Percentiles rank a stretch among this genome's conserved stretches.
Conservation (phyloP, 208 protist genomes). For the Naegleria fowleri region DNA sequence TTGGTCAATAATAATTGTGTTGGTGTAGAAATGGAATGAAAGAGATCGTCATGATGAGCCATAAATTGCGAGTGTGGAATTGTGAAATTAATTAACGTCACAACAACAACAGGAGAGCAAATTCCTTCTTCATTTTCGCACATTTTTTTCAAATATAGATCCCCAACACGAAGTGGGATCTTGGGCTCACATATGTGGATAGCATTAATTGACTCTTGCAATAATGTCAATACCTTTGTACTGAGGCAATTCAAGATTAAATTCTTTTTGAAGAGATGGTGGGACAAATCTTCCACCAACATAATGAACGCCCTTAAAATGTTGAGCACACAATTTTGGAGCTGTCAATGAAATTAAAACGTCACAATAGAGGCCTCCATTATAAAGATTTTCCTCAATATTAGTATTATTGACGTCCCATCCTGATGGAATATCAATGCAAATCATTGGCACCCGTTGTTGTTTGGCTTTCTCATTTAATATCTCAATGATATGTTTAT, state of each 20-base stretch:
- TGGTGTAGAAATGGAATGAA: too few relatives aligned
- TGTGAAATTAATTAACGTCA: too few relatives aligned
- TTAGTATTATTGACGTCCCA: constrained; percentile 5
- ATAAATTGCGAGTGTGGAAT: too few relatives aligned
- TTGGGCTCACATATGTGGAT: too few relatives aligned
- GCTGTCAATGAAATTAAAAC: not conserved
- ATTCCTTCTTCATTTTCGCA: too few relatives aligned
- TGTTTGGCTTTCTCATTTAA: not conserved
- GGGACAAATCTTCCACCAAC: constrained; percentile 20
- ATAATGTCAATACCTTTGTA: not conserved
- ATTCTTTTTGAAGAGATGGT: not conserved
- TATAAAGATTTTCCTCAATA: not conserved
- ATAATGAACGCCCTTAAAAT: constrained; percentile 21
- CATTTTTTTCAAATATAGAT: too few relatives aligned
- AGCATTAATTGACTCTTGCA: too few relatives aligned
- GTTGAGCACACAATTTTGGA: not conserved
- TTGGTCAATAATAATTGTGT: too few relatives aligned
- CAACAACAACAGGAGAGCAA: too few relatives aligned
- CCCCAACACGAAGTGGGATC: too few relatives aligned
- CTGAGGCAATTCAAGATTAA: not conserved
- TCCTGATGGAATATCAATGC: constrained; percentile 22
- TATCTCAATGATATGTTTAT: not conserved
- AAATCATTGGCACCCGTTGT: not conserved
- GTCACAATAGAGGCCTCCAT: not conserved
- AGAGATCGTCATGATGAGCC: too few relatives aligned